Evolutionary conservation across 148 eudicot genomes (phyloP).

Genomic region (Camellia granthamiana): DNA sequence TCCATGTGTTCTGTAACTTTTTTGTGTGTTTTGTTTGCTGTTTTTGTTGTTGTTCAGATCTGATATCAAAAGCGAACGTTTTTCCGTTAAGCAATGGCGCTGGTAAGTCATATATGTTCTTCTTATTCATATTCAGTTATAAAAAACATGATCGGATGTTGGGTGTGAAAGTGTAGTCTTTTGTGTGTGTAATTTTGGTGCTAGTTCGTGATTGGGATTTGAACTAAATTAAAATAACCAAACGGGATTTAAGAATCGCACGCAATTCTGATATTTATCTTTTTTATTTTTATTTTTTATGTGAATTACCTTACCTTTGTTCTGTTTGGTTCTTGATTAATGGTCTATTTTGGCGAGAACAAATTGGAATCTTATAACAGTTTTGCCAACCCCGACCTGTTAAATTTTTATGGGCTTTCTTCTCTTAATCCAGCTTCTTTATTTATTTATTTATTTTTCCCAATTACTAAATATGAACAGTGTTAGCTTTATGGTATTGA

Average conservation of each 20-base stretch:
- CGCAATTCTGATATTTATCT: too few relatives aligned
- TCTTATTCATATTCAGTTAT: neutral
- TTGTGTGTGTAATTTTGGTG: neutral
- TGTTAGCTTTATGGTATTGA: neutral
- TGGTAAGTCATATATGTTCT: slow-evolving; percentile 5
- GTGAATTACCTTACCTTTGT: neutral
- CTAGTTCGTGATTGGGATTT: neutral
- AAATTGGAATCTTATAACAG: neutral
- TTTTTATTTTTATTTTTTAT: neutral
- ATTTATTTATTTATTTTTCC: neutral
- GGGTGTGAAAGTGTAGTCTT: neutral
- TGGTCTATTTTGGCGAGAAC: neutral
- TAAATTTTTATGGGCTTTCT: neutral
- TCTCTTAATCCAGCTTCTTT: neutral
- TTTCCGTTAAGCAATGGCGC: slow-evolving; percentile 17
- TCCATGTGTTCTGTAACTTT: neutral
- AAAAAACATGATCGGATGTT: too few relatives aligned
- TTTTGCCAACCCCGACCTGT: neutral
- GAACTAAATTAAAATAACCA: too few relatives aligned
- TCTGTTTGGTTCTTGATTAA: neutral
- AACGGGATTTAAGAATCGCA: too few relatives aligned
- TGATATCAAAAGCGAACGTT: slow-evolving; percentile 12
- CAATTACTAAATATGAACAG: neutral
- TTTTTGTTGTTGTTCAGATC: slow-evolving; percentile 12
- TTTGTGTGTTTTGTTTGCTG: neutral